phyloP scores from a whole-genome alignment of 2,329 filamentous ascomycete species.

The Hortaea werneckii region DNA sequence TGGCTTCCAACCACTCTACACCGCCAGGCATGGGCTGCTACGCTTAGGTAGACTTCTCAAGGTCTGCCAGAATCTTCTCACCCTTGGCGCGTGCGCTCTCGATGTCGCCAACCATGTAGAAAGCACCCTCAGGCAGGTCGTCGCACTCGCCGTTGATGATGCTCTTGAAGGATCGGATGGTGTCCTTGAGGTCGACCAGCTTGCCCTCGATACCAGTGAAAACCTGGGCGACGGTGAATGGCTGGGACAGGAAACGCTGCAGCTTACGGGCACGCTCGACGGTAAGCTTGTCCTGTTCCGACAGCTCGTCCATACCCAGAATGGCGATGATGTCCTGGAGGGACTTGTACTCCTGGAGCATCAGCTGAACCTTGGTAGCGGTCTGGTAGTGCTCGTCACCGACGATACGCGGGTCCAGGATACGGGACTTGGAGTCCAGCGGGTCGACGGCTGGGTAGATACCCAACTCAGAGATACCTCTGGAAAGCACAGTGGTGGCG shows the following conservation, averaged over 20 bases:
- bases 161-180: conserved; percentile 92
- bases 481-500: conserved; percentile 99
- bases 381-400: conserved; percentile 96
- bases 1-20: background rate
- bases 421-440: conserved; percentile 98
- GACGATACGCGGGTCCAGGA: conserved; percentile 97
- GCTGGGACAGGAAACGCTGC: conserved; percentile 99
- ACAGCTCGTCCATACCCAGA: conserved; percentile 99
- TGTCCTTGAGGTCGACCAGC: conserved; percentile 98
- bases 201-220: conserved; percentile 93
- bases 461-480: conserved; percentile 99
- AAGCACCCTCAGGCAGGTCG: conserved; percentile 81
- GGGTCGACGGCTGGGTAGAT: conserved; percentile 99
- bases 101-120: conserved; percentile 99
- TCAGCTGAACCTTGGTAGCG: conserved; percentile 93
- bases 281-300: conserved; percentile 97
- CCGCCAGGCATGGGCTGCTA: too few species aligned
- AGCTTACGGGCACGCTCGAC: conserved; percentile 99
- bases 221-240: conserved; percentile 82
- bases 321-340: conserved; percentile 99
- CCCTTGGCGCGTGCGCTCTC: conserved; percentile 89
- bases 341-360: conserved; percentile 99
- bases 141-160: conserved; percentile 94
- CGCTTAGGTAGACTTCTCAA: conserved; percentile 45
- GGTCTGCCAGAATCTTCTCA: conserved; percentile 98